phyloP scores from a whole-genome alignment of 352 stramenopile species.

The Phytophthora fragariaefolia region DNA sequence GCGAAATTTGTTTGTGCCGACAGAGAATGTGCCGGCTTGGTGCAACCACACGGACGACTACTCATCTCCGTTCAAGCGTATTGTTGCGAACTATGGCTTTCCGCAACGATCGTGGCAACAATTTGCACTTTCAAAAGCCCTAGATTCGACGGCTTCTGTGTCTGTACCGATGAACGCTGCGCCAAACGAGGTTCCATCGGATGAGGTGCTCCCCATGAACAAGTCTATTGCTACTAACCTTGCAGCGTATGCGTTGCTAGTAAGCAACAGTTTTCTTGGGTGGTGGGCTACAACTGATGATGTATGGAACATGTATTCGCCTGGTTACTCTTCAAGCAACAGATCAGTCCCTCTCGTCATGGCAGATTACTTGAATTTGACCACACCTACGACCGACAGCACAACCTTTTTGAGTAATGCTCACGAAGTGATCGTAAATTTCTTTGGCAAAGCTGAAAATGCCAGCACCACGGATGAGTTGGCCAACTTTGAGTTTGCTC shows the following conservation, averaged over 20 bases:
- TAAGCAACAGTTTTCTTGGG: slow-evolving; percentile 8
- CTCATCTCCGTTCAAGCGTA: slow-evolving; percentile 2
- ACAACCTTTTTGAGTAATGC: neutral
- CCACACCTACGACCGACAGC: neutral
- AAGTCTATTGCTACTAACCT: neutral
- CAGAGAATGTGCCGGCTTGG: slow-evolving; percentile 5
- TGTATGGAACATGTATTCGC: neutral
- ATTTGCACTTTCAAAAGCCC: neutral
- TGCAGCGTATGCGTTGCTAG: neutral
- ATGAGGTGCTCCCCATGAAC: slow-evolving; percentile 1
- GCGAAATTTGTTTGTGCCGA: neutral
- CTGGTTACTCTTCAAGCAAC: too few relatives aligned
- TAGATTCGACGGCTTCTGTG: neutral
- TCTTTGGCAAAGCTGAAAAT: slow-evolving; percentile 9
- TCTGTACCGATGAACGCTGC: neutral
- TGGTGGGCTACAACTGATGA: slow-evolving; percentile 3
- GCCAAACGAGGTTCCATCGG: neutral
- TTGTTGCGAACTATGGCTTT: slow-evolving; percentile 4
- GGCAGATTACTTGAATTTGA: slow-evolving; percentile 7
- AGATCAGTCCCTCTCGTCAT: neutral
- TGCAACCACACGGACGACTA: neutral
- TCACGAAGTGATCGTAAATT: neutral
- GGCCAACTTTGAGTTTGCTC: slow-evolving; percentile 17
- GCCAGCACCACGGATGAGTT: slow-evolving; percentile 5
- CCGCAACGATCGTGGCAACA: slow-evolving; percentile 5